Evolutionary conservation across 2,329 filamentous ascomycete genomes (phyloP).

Genomic region (Cladosporium oxysporum): DNA sequence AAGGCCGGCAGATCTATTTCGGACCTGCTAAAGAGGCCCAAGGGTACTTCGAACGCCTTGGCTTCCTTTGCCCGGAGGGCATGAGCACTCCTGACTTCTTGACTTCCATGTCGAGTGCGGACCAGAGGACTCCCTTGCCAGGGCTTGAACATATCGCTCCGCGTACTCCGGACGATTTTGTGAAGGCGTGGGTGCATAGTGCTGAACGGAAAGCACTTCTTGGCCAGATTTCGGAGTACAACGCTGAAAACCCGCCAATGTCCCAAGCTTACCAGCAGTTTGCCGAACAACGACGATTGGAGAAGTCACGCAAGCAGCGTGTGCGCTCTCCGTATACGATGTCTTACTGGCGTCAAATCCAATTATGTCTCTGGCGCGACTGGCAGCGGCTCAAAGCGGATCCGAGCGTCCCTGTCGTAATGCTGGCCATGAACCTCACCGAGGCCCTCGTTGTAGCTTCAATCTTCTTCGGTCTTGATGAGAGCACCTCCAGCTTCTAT

Average conservation of each 20-base stretch:
- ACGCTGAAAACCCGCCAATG: constrained; percentile 47
- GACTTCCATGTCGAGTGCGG: constrained; percentile 65
- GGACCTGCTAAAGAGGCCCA: constrained; percentile 65
- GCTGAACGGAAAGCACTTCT: constrained; percentile 44
- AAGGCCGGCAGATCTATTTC: constrained; percentile 71
- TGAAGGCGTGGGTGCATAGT: constrained; percentile 46
- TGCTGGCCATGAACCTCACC: constrained; percentile 66
- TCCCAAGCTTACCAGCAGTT: constrained; percentile 47
- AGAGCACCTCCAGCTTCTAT: constrained; percentile 68
- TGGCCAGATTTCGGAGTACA: constrained; percentile 52
- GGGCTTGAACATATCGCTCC: constrained; percentile 63
- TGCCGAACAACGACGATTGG: constrained; percentile 40
- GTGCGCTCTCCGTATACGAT: constrained; percentile 75
- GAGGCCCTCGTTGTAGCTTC: constrained; percentile 74
- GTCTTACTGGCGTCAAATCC: constrained; percentile 69
- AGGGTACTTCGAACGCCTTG: constrained; percentile 68
- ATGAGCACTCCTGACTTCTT: constrained; percentile 76
- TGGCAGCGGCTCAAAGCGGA: constrained; percentile 73
- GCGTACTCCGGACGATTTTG: constrained; percentile 68
- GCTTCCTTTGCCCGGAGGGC: constrained; percentile 70
- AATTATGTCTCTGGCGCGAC: constrained; percentile 74
- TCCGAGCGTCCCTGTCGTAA: constrained; percentile 66
- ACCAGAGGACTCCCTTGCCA: constrained; percentile 53
- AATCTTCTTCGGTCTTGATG: constrained; percentile 72
- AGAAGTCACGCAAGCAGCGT: constrained; percentile 49